Evolutionary conservation across 768 basidiomycete species (phyloP).

Genomic region (Leccinum subtestaceum): DNA sequence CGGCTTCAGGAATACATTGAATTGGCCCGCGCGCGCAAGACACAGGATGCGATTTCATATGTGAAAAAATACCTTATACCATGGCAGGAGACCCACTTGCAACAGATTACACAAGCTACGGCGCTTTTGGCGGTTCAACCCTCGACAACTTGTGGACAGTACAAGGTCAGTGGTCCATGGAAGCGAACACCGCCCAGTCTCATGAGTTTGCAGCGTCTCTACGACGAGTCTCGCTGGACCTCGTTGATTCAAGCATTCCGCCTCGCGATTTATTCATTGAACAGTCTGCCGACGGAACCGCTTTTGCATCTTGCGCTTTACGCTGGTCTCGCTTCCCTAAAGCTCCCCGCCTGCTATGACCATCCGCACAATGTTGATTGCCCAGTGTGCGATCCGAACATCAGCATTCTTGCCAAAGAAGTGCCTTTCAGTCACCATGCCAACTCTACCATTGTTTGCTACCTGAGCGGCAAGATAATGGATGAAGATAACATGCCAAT

Average conservation of each 20-base stretch:
- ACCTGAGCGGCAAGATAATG: constrained; percentile 90
- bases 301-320: constrained; percentile 85
- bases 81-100: constrained; percentile 80
- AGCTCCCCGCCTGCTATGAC: constrained; percentile 81
- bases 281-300: constrained; percentile 84
- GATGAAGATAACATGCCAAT: constrained; percentile 91
- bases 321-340: constrained; percentile 88
- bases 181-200: constrained; percentile 8
- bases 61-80: constrained; percentile 72
- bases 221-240: constrained; percentile 77
- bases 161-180: constrained; percentile 56
- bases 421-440: constrained; percentile 93
- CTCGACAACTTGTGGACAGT: constrained; percentile 69
- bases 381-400: constrained; percentile 81
- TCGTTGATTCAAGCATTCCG: constrained; percentile 77
- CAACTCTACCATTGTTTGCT: constrained; percentile 93
- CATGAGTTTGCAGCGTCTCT: constrained; percentile 59
- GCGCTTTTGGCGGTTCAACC: constrained; percentile 74
- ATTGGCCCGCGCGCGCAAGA: constrained; percentile 65
- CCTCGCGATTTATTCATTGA: constrained; percentile 80
- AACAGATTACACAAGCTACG: constrained; percentile 74
- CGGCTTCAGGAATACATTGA: constrained; percentile 97
- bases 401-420: constrained; percentile 75
- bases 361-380: constrained; percentile 77
- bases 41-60: constrained; percentile 79